These are phyloP conservation scores for Baudoinia panamericana DNA, from an alignment of 495 filamentous ascomycete genomes.

Conservation along the genomic window DNA sequence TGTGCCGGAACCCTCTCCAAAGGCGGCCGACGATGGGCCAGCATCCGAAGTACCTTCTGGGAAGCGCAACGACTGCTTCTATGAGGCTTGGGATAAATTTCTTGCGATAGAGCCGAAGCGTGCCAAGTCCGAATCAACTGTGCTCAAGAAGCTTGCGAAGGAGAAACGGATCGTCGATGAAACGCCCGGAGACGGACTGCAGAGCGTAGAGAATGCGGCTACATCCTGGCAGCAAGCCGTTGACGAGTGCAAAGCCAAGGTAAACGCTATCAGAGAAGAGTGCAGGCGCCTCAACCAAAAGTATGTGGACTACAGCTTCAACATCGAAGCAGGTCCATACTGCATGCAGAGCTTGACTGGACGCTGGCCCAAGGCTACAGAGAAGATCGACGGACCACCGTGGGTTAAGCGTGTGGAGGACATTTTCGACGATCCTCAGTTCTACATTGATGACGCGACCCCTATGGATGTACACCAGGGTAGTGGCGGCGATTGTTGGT, in stretches of 20 bases:
- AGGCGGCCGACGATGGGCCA: neutral
- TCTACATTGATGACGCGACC: slow-evolving; percentile 70
- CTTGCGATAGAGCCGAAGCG: slow-evolving; percentile 16
- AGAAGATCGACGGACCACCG: slow-evolving; percentile 9
- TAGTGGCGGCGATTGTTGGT: slow-evolving; percentile 79
- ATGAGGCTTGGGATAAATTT: slow-evolving; percentile 18
- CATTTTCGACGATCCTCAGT: slow-evolving; percentile 76
- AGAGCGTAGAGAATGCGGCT: slow-evolving; percentile 7
- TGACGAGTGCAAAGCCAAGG: slow-evolving; percentile 54
- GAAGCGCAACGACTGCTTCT: slow-evolving; percentile 7
- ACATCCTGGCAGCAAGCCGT: slow-evolving; percentile 54
- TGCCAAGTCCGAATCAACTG: slow-evolving; percentile 2
- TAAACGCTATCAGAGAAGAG: slow-evolving; percentile 69
- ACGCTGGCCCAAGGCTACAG: slow-evolving; percentile 6
- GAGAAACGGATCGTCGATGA: slow-evolving; percentile 4
- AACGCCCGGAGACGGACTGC: slow-evolving; percentile 8
- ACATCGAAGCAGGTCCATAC: slow-evolving; percentile 40
- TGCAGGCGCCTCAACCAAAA: slow-evolving; percentile 78
- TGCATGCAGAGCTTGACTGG: slow-evolving; percentile 16
- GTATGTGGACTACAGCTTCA: slow-evolving; percentile 80
- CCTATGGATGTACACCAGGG: slow-evolving; percentile 74
- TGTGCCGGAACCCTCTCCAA: slow-evolving; percentile 1
- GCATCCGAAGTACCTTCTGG: neutral
- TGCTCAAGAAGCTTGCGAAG: neutral
- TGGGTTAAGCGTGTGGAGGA: slow-evolving; percentile 41